These are phyloP conservation scores for Fusarium anthophilum DNA, from an alignment of 2,329 filamentous ascomycete genomes.

Conservation along the genomic window DNA sequence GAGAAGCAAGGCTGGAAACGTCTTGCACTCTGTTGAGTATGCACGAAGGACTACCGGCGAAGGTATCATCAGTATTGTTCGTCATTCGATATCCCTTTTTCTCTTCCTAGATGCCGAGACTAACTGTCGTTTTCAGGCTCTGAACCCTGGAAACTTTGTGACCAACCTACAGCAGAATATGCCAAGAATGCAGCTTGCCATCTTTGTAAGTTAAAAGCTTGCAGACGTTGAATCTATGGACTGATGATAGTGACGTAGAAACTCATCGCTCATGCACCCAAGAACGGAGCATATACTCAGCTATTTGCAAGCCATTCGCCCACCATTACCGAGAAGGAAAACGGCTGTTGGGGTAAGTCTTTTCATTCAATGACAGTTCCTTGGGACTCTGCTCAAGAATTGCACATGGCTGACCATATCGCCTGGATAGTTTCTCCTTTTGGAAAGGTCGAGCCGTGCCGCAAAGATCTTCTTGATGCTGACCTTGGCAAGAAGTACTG, in stretches of 20 bases:
- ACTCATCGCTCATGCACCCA: background rate
- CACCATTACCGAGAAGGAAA: background rate
- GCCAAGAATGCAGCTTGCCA: background rate
- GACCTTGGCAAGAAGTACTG: background rate
- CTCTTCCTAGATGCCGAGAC: background rate
- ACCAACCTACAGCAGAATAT: background rate
- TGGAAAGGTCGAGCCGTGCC: background rate
- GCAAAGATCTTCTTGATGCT: background rate
- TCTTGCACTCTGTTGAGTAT: background rate
- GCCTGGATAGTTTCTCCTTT: background rate
- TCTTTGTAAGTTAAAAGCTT: background rate
- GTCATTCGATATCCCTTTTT: background rate
- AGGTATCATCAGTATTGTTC: background rate
- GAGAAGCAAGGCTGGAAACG: background rate
- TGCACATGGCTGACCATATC: background rate
- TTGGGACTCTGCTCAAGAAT: no score
- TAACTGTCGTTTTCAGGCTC: background rate
- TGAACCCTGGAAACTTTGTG: background rate
- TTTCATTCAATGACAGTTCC: accelerated
- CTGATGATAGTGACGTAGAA: accelerated
- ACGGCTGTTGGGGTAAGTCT: background rate
- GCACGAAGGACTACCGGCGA: background rate
- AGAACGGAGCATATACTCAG: background rate
- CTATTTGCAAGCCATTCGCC: background rate
- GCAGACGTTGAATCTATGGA: accelerated